Evolutionary conservation across 768 basidiomycete species (phyloP), one percentile per base, ranked within the genome.

Genomic region (Neoboletus magnificus): DNA sequence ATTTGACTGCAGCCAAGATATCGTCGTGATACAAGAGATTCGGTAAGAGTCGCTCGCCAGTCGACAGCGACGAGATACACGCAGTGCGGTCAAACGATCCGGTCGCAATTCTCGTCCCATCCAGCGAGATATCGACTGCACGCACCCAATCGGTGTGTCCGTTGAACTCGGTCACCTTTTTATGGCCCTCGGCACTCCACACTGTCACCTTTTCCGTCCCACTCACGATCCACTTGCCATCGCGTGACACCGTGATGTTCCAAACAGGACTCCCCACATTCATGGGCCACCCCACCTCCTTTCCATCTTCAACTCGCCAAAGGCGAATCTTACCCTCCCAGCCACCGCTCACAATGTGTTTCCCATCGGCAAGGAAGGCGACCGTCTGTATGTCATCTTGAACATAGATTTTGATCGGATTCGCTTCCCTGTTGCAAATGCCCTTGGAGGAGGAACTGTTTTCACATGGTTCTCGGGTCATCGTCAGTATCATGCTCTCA

Each of bases 41-140:
- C 1, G 52, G 41, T 0, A 62, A 5, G 32, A 32, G 45, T 13
- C 16, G 61, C 15, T 37, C 0, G 11, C 50, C 50, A 23, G 8
- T 35, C 2, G 48, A 42, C 5, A 59, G 42, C 3, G 56, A 59
- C 61, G 51, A 63, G 22, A 63, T 44, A 4, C 20, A 36, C 4
- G 20, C 23, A 11, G 50, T 37, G 8, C 25, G 8, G 36, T 58
- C 52, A 0, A 9, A 5, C 1, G 50, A 51, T 12, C 56, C 56
- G 0, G 52, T 52, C 9, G 25, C 61, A 0, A 55, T 29, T 15
- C 22, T 52, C 6, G 39, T 49, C 29, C 23, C 39, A n/a, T 59
- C 61, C 1, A 22, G 45, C 0, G 23, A 22, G 12, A 41, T 10
- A 13, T 41, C 22, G 3, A 41, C 13, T 15, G 12, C 12, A 15